Evolutionary conservation across 495 filamentous ascomycete species (phyloP).

Genomic region (Talaromyces adpressus): DNA sequence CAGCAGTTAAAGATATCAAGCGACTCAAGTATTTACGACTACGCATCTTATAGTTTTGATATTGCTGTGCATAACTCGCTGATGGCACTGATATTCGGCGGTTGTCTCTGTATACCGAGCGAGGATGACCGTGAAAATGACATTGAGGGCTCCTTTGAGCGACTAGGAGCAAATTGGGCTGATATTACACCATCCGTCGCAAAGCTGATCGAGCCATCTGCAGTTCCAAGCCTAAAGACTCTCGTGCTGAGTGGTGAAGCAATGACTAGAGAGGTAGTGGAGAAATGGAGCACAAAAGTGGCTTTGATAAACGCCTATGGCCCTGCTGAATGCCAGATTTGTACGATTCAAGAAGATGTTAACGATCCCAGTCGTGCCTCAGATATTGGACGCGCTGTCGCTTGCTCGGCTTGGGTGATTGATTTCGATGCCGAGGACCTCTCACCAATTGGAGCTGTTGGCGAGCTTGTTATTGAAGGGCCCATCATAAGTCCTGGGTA

Average conservation of each 20-base stretch:
- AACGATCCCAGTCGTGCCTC: neutral
- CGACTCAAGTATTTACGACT: slow-evolving; percentile 30
- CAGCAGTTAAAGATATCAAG: slow-evolving; percentile 16
- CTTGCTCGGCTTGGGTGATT: slow-evolving; percentile 11
- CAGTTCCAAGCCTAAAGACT: slow-evolving; percentile 29
- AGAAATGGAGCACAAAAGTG: slow-evolving; percentile 27
- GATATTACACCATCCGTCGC: slow-evolving; percentile 40
- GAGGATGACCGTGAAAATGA: slow-evolving; percentile 45
- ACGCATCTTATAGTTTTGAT: slow-evolving; percentile 42
- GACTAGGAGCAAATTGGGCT: slow-evolving; percentile 38
- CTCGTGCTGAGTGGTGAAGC: slow-evolving; percentile 36
- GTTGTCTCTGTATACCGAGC: slow-evolving; percentile 41
- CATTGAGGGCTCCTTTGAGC: slow-evolving; percentile 37
- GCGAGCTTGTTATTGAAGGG: slow-evolving; percentile 34
- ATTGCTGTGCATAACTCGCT: slow-evolving; percentile 39
- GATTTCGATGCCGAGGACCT: slow-evolving; percentile 32
- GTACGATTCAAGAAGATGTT: neutral
- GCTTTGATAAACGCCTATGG: slow-evolving; percentile 35
- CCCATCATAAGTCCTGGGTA: slow-evolving; percentile 17
- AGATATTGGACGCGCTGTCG: neutral
- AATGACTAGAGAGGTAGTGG: slow-evolving; percentile 25
- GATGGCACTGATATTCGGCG: slow-evolving; percentile 33
- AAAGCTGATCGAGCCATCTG: slow-evolving; percentile 18
- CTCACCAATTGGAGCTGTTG: slow-evolving; percentile 34
- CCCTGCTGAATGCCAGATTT: slow-evolving; percentile 10